These are phyloP conservation scores for Debaryomycetaceae sp. DNA, from an alignment of 1,139 yeast species.

Conservation along the genomic window DNA sequence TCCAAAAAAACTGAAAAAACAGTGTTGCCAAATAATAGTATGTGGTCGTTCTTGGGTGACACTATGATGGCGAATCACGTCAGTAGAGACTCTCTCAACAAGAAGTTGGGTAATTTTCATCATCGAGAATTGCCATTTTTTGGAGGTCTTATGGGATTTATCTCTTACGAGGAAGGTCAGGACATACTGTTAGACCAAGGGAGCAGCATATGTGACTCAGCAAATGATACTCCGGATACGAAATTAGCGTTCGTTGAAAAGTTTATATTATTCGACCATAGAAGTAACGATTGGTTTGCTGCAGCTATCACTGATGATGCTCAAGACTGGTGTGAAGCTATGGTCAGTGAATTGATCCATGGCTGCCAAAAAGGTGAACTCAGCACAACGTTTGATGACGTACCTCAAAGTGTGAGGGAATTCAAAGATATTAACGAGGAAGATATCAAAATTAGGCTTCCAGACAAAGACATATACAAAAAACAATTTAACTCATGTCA, in stretches of 20 bases:
- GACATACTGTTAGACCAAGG: slow-evolving; percentile 34
- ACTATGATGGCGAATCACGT: slow-evolving; percentile 19
- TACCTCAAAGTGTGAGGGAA: slow-evolving; percentile 27
- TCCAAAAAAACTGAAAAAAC: slow-evolving; percentile 6
- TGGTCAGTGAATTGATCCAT: slow-evolving; percentile 12
- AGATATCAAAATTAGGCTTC: slow-evolving; percentile 37
- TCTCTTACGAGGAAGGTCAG: slow-evolving; percentile 84
- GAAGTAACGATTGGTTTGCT: slow-evolving; percentile 46
- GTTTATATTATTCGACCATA: slow-evolving; percentile 53
- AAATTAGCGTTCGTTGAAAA: slow-evolving; percentile 72
- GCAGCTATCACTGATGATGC: slow-evolving; percentile 33
- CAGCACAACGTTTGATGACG: slow-evolving; percentile 13
- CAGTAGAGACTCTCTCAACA: slow-evolving; percentile 16
- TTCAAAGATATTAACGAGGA: slow-evolving; percentile 18
- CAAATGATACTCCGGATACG: slow-evolving; percentile 57
- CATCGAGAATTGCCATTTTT: slow-evolving; percentile 60
- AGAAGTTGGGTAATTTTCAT: slow-evolving; percentile 7
- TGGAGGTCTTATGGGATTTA: slow-evolving; percentile 84
- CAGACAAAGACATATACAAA: slow-evolving; percentile 53
- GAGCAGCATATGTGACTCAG: slow-evolving; percentile 22
- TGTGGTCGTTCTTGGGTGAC: slow-evolving; percentile 25
- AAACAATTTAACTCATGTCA: slow-evolving; percentile 64
- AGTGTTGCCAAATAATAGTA: slow-evolving; percentile 8
- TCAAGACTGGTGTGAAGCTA: slow-evolving; percentile 30
- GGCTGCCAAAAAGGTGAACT: slow-evolving; percentile 4